Conservation (phyloP, 331 rosid genomes). For the Arachis monticola region DNA sequence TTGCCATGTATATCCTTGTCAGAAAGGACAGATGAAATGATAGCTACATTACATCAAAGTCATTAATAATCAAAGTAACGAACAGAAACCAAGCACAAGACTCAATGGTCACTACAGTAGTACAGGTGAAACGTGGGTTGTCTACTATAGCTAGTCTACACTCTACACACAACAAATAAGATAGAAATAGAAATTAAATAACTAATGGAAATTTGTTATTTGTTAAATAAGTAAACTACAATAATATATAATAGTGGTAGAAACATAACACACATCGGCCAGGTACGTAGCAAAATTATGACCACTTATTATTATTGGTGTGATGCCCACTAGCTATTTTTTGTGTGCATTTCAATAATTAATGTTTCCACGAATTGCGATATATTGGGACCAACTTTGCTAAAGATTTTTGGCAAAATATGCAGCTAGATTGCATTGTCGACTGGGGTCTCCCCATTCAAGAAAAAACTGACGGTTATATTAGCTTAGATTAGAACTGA, state of each 20-base stretch:
- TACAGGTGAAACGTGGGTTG: slow-evolving; percentile 10
- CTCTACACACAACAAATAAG: too few relatives aligned
- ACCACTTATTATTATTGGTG: background rate
- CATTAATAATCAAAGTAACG: background rate
- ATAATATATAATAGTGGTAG: background rate
- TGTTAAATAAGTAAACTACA: too few relatives aligned
- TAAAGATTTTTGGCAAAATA: background rate
- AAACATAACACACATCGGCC: background rate
- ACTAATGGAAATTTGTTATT: too few relatives aligned
- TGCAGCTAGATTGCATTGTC: background rate
- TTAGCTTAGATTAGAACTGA: background rate
- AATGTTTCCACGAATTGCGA: background rate
- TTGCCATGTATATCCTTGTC: background rate
- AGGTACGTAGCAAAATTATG: background rate
- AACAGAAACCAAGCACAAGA: slow-evolving; percentile 5
- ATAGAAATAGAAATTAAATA: too few relatives aligned
- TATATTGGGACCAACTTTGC: background rate
- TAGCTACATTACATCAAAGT: background rate
- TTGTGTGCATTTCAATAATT: slow-evolving; percentile 14
- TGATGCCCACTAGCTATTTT: background rate
- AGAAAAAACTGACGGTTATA: background rate
- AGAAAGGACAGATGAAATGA: background rate
- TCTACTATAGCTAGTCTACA: background rate
- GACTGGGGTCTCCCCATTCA: slow-evolving; percentile 15
- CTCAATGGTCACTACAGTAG: background rate